phyloP scores from a whole-genome alignment of 2,329 filamentous ascomycete species.

The Blastomyces emzantsi region DNA sequence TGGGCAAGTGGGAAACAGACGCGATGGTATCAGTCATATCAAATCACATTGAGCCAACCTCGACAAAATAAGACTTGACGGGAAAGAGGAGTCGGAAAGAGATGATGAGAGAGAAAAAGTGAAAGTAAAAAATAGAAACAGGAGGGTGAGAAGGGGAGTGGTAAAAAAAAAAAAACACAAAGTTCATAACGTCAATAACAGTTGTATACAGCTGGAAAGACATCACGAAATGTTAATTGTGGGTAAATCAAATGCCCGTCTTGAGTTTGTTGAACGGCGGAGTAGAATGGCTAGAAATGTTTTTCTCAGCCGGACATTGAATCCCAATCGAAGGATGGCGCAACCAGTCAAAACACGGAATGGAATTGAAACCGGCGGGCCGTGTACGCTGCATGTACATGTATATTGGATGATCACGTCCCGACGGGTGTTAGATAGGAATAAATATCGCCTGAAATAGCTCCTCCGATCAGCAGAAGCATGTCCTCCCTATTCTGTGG shows the following conservation, averaged over 20 bases:
- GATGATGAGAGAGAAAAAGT: background rate
- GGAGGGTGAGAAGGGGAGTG: too few species aligned
- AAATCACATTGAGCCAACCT: constrained; percentile 15
- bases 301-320: background rate
- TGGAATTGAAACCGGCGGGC: background rate
- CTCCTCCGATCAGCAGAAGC: background rate
- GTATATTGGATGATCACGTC: background rate
- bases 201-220: background rate
- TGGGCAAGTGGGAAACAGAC: constrained; percentile 33
- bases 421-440: background rate
- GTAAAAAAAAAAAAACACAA: background rate
- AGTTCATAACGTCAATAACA: too few species aligned
- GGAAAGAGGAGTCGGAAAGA: constrained; percentile 9
- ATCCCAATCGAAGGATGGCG: background rate
- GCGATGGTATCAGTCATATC: constrained; percentile 41
- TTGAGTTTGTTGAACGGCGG: background rate
- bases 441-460: background rate
- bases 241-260: background rate
- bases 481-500: background rate
- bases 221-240: background rate
- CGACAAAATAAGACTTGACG: constrained; percentile 6
- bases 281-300: background rate
- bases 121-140: background rate
- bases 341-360: background rate
- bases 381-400: background rate